Evolutionary conservation across 2,329 filamentous ascomycete genomes (phyloP).

Genomic region (Colletotrichum tropicale): DNA sequence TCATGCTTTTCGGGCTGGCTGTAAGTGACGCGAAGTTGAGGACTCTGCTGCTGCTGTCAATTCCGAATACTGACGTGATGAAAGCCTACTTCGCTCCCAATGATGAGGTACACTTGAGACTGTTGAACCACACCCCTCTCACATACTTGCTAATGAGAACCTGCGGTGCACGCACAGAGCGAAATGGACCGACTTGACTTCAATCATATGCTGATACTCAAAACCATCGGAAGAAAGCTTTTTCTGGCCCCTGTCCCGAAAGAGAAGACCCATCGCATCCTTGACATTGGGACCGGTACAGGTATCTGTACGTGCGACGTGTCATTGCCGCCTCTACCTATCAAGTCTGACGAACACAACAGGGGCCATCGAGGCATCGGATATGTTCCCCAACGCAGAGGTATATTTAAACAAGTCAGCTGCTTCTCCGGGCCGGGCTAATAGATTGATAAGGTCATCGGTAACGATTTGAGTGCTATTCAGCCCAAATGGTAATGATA

Average conservation of each 20-base stretch:
- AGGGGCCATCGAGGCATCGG: constrained; percentile 45
- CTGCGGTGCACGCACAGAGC: background rate
- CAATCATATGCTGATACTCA: background rate
- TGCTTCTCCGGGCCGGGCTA: too few relatives aligned
- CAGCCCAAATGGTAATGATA: constrained; percentile 28
- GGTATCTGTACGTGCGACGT: constrained; percentile 52
- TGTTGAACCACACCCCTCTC: background rate
- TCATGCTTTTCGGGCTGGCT: background rate
- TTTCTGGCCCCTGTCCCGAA: background rate
- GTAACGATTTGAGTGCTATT: constrained; percentile 33
- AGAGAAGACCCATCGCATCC: constrained; percentile 37
- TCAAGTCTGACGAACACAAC: too few relatives aligned
- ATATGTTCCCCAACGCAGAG: background rate
- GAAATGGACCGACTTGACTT: background rate
- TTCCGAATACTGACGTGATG: background rate
- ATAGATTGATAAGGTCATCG: constrained; percentile 35
- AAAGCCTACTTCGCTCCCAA: constrained; percentile 35
- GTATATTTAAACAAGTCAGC: background rate
- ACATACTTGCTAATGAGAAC: background rate
- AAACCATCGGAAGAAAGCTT: background rate
- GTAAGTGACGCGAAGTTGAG: background rate
- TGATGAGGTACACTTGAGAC: constrained; percentile 28
- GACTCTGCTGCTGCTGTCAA: background rate
- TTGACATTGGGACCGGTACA: constrained; percentile 65
- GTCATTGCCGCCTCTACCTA: too few relatives aligned